phyloP scores from a whole-genome alignment of 1,139 yeast genomes.

The Diutina siamensis region DNA sequence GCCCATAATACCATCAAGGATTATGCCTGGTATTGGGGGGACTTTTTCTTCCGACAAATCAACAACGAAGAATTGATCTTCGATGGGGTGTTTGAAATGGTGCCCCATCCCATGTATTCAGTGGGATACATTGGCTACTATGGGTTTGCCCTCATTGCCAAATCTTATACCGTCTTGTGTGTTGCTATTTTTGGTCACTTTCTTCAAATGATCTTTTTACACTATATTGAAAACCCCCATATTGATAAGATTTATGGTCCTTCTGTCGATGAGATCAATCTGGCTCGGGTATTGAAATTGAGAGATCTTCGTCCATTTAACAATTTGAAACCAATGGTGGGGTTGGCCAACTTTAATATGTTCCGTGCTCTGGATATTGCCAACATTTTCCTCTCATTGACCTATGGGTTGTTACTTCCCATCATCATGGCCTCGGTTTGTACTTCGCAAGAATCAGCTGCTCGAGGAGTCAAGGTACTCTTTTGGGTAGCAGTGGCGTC shows the following conservation, averaged over 20 bases:
- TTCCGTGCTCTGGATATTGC: constrained; percentile 57
- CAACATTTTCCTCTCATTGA: constrained; percentile 35
- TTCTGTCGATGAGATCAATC: constrained; percentile 26
- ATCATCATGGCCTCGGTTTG: constrained; percentile 20
- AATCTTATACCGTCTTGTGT: constrained; percentile 59
- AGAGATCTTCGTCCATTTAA: constrained; percentile 35
- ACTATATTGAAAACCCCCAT: constrained; percentile 77
- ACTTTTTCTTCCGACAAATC: constrained; percentile 74
- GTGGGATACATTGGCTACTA: constrained; percentile 85
- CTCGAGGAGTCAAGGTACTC: constrained; percentile 16
- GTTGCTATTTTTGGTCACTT: constrained; percentile 73
- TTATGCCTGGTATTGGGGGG: constrained; percentile 96
- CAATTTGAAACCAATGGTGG: constrained; percentile 45
- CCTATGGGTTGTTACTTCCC: constrained; percentile 37
- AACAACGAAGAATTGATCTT: constrained; percentile 66
- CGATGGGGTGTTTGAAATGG: constrained; percentile 86
- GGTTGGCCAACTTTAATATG: constrained; percentile 51
- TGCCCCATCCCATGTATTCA: constrained; percentile 92
- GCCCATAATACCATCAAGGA: constrained; percentile 87
- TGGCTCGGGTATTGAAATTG: constrained; percentile 24
- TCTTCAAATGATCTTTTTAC: constrained; percentile 67
- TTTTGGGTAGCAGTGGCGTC: constrained; percentile 38
- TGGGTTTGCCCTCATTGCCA: constrained; percentile 71
- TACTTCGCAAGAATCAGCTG: constrained; percentile 9
- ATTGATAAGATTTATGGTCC: constrained; percentile 69